Conservation (phyloP, 176 grass and related monocot genomes). For the Juncus inflexus region DNA sequence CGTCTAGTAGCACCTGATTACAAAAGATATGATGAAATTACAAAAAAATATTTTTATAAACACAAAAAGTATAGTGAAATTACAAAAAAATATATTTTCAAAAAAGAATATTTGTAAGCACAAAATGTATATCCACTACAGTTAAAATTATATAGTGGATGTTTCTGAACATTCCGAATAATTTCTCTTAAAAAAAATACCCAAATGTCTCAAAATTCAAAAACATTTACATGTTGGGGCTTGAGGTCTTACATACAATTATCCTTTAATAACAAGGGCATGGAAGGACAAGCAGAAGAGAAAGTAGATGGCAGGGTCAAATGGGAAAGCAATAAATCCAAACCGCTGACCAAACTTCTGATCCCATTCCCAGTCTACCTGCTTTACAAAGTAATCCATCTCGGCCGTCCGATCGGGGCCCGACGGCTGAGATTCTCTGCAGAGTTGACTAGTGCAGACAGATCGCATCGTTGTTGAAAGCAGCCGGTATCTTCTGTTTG, state of each 20-base stretch:
- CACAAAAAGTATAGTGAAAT: too few relatives aligned
- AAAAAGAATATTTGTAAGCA: too few relatives aligned
- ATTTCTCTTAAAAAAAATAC: too few relatives aligned
- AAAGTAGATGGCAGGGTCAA: slow-evolving; percentile 9
- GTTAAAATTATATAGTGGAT: too few relatives aligned
- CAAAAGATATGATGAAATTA: too few relatives aligned
- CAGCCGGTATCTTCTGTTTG: slow-evolving; percentile 5
- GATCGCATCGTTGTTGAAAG: slow-evolving; percentile 22
- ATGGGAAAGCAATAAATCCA: slow-evolving; percentile 26
- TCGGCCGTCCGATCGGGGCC: slow-evolving; percentile 11
- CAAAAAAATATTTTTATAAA: too few relatives aligned
- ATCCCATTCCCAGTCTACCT: slow-evolving; percentile 14
- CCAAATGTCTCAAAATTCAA: too few relatives aligned
- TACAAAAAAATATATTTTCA: too few relatives aligned
- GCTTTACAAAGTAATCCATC: neutral
- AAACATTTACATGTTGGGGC: too few relatives aligned
- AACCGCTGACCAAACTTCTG: slow-evolving; percentile 26
- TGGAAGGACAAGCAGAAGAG: slow-evolving; percentile 1
- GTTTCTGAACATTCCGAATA: too few relatives aligned
- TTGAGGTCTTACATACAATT: neutral
- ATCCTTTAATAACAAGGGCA: neutral
- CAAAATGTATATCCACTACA: too few relatives aligned
- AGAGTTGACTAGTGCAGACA: slow-evolving; percentile 26
- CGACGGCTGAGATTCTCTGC: neutral
- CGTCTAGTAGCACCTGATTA: too few relatives aligned